A percentile compares a stretch with the other conserved stretches of the same genome.
Evolutionary conservation across 495 filamentous ascomycete genomes (phyloP).

Genomic region (Pyrenula massariospora): DNA sequence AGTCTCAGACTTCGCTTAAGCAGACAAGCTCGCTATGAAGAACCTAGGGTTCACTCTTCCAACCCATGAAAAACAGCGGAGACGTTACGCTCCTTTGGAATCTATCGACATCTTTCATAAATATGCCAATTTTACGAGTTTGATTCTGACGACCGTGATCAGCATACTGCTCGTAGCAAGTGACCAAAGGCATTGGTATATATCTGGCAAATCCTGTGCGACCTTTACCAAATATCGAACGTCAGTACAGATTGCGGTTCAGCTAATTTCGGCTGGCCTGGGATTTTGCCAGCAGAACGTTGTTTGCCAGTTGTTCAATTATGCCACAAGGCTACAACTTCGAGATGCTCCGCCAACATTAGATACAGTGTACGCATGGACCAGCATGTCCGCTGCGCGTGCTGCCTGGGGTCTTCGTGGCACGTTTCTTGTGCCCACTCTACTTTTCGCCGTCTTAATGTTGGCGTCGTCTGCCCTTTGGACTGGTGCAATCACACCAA

Average conservation of each 20-base stretch:
- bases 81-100: no score
- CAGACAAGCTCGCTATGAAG: no score
- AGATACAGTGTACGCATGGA: background rate
- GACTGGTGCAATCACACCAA: constrained; percentile 25
- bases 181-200: no score
- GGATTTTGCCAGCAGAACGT: background rate
- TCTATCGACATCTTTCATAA: no score
- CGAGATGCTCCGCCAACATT: background rate
- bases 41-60: no score
- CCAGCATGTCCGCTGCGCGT: background rate
- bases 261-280: background rate
- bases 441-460: background rate
- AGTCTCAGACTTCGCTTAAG: no score
- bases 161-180: no score
- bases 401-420: no score
- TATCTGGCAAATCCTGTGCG: no score
- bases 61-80: no score
- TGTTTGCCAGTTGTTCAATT: background rate
- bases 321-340: background rate
- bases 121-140: no score
- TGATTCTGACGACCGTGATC: no score
- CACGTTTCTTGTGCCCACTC: background rate
- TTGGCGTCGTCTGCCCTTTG: constrained; percentile 11
- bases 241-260: background rate
- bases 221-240: background rate